A percentile compares a stretch with the other conserved stretches of the same genome.
Conservation (phyloP, 2,329 filamentous ascomycete species). For the Talaromyces piceae region DNA sequence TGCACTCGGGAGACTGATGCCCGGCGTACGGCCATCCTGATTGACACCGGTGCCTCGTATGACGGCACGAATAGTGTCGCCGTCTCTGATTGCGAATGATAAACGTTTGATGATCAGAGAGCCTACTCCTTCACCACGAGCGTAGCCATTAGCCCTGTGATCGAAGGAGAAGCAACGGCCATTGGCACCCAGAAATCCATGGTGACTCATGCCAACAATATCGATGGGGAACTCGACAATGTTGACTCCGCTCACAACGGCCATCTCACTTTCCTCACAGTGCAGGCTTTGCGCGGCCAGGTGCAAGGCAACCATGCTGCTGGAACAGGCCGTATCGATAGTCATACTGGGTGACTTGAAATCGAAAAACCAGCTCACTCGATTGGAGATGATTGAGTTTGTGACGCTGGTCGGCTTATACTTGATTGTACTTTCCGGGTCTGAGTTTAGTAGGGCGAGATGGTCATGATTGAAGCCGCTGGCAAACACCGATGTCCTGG, state of each 20-base stretch:
- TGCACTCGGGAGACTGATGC: constrained; percentile 17
- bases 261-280: constrained; percentile 9
- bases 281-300: constrained; percentile 9
- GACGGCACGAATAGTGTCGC: constrained; percentile 24
- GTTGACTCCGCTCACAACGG: constrained; percentile 13
- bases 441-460: constrained; percentile 10
- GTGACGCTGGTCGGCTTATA: constrained; percentile 21
- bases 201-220: constrained; percentile 12
- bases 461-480: constrained; percentile 27
- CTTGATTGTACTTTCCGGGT: constrained; percentile 10
- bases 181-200: constrained; percentile 17
- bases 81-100: constrained; percentile 20
- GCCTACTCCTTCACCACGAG: constrained; percentile 29
- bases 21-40: constrained; percentile 17
- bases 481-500: constrained; percentile 27
- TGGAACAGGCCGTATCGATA: constrained; percentile 16
- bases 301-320: constrained; percentile 12
- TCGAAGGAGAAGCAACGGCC: constrained; percentile 27
- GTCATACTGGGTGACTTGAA: constrained; percentile 11
- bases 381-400: constrained; percentile 24
- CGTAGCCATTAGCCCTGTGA: constrained; percentile 35
- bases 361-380: constrained; percentile 16
- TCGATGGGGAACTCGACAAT: constrained; percentile 10
- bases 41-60: constrained; percentile 20
- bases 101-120: constrained; percentile 23